These are phyloP conservation scores for Antitrichia curtipendula DNA, from an alignment of 225 moss, liverwort and hornwort species.

Conservation along the genomic window DNA sequence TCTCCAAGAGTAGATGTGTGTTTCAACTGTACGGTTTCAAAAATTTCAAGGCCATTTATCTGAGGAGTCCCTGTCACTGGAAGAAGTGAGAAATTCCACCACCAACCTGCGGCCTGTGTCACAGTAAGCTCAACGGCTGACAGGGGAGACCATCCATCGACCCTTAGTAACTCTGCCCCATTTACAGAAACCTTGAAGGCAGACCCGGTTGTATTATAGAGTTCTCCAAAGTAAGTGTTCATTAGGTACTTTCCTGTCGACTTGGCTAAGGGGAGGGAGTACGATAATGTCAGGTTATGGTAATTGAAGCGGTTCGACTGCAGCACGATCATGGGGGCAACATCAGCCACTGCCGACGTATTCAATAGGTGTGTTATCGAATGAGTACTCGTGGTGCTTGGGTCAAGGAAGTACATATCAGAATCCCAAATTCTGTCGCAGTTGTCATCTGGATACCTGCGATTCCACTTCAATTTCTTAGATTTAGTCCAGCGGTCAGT, in stretches of 20 bases:
- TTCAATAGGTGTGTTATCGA: conserved; percentile 16
- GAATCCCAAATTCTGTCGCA: conserved; percentile 61
- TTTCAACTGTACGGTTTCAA: conserved; percentile 25
- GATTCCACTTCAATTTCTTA: background rate
- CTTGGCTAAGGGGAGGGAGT: conserved; percentile 31
- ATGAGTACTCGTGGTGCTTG: conserved; percentile 28
- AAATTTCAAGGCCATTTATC: conserved; percentile 61
- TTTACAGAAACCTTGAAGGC: conserved; percentile 37
- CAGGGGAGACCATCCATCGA: conserved; percentile 18
- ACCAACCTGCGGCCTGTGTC: conserved; percentile 19
- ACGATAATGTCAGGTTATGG: conserved; percentile 26
- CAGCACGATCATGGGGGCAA: conserved; percentile 44
- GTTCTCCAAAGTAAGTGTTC: conserved; percentile 53
- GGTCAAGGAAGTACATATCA: conserved; percentile 34
- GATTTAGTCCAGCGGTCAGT: background rate
- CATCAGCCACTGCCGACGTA: conserved; percentile 40
- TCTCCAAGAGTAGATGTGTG: conserved; percentile 1
- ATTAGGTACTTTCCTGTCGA: conserved; percentile 33
- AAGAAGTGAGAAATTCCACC: conserved; percentile 44
- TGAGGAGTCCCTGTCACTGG: conserved; percentile 35
- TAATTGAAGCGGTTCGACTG: conserved; percentile 47
- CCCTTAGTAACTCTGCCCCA: background rate
- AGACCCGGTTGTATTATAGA: conserved; percentile 25
- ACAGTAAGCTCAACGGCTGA: conserved; percentile 18
- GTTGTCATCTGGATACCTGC: conserved; percentile 64